Conservation (phyloP, 208 protist species). For the Wallacemonas sp. region DNA sequence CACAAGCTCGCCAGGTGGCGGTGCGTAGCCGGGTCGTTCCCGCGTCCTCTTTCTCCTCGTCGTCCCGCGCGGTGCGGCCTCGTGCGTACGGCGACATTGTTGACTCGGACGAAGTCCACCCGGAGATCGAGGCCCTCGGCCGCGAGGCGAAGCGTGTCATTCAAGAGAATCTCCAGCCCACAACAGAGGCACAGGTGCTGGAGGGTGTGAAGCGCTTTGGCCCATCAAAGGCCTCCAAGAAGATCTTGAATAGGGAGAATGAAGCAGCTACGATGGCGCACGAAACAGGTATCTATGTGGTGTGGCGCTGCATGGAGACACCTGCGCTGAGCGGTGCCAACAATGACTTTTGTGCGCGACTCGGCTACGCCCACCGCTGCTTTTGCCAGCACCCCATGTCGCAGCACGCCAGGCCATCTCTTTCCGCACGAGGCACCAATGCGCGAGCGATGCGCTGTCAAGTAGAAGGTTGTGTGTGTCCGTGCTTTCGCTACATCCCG, state of each 20-base stretch:
- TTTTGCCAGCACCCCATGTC: constrained; percentile 80
- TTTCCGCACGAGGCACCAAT: constrained; percentile 13
- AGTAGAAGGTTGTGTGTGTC: constrained; percentile 50
- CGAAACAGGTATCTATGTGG: constrained; percentile 71
- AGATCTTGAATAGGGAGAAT: constrained; percentile 72
- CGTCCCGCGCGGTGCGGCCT: neutral
- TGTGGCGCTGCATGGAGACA: constrained; percentile 63
- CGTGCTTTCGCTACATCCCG: constrained; percentile 75
- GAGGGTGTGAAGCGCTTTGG: constrained; percentile 71
- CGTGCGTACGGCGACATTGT: constrained; percentile 52
- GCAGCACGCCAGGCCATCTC: constrained; percentile 28
- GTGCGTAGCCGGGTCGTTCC: neutral
- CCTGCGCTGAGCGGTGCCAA: constrained; percentile 46
- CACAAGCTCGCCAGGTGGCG: neutral
- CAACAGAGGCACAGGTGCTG: constrained; percentile 62
- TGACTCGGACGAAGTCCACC: constrained; percentile 69
- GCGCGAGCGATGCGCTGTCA: constrained; percentile 33
- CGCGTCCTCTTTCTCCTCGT: neutral
- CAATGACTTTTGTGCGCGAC: constrained; percentile 79
- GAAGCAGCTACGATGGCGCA: constrained; percentile 68
- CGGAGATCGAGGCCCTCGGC: constrained; percentile 70
- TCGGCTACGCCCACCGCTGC: constrained; percentile 69
- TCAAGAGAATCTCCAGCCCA: constrained; percentile 55
- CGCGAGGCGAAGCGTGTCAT: constrained; percentile 44
- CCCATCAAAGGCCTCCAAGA: constrained; percentile 62